Conservation (phyloP, 441 rosid genomes). For the Dalechampia spathulata region DNA sequence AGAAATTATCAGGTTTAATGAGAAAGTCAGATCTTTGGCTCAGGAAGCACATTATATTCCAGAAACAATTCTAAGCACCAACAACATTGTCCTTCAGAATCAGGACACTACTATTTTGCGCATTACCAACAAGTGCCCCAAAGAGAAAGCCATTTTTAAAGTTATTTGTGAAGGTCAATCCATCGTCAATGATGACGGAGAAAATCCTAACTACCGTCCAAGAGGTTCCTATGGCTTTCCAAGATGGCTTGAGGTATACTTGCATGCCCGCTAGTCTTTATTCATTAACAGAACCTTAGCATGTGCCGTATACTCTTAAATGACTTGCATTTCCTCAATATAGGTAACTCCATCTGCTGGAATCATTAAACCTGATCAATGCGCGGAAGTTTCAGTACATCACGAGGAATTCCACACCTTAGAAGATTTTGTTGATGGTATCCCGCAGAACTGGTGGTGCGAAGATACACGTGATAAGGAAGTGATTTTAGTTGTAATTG, state of each 20-base stretch:
- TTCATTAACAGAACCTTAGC: too few species aligned
- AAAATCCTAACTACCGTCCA: conserved; percentile 38
- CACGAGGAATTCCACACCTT: conserved; percentile 69
- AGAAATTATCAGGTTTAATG: conserved; percentile 51
- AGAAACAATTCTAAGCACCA: conserved; percentile 51
- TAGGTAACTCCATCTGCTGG: conserved; percentile 93
- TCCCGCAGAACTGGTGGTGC: conserved; percentile 84
- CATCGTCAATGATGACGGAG: conserved; percentile 49
- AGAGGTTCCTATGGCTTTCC: conserved; percentile 80
- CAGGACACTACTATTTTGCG: conserved; percentile 62
- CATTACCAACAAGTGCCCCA: conserved; percentile 60
- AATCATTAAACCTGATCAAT: conserved; percentile 51
- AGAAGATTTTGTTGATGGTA: conserved; percentile 81
- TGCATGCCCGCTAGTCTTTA: background rate
- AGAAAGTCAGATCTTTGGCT: conserved; percentile 41
- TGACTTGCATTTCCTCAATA: background rate
- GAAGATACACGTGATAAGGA: conserved; percentile 90
- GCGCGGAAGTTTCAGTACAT: conserved; percentile 56
- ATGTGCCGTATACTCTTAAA: too few species aligned
- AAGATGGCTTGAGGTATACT: conserved; percentile 88
- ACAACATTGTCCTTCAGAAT: conserved; percentile 60
- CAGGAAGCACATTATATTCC: conserved; percentile 57
- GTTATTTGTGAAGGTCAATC: conserved; percentile 68
- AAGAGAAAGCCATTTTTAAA: conserved; percentile 50
- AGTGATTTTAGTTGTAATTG: conserved; percentile 46